Evolutionary conservation across 2,329 filamentous ascomycete genomes (phyloP).

Genomic region (Epichloe brachyelytri): DNA sequence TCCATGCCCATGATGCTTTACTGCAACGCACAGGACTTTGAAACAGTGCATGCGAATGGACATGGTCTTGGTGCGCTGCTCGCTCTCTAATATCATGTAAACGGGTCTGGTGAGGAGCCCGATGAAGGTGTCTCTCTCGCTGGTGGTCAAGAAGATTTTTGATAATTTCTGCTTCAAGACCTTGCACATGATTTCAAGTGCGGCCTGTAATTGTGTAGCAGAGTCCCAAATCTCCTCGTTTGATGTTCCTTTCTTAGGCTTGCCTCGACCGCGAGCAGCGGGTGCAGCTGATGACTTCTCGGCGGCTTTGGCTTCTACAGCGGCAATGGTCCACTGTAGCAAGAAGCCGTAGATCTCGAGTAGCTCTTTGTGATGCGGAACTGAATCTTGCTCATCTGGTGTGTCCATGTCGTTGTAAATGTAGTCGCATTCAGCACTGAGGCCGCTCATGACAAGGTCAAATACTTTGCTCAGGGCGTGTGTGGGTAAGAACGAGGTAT

Average conservation of each 20-base stretch:
- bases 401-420: constrained; percentile 77
- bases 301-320: constrained; percentile 85
- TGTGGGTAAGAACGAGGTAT: constrained; percentile 63
- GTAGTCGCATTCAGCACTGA: constrained; percentile 74
- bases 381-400: constrained; percentile 72
- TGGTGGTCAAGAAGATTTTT: constrained; percentile 90
- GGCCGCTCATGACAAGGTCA: constrained; percentile 74
- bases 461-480: constrained; percentile 85
- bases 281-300: constrained; percentile 67
- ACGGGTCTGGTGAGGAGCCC: constrained; percentile 83
- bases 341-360: constrained; percentile 92
- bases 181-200: constrained; percentile 90
- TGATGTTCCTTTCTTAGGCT: constrained; percentile 63
- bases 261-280: constrained; percentile 58
- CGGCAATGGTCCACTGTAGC: constrained; percentile 86
- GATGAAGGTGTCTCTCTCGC: constrained; percentile 90
- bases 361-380: constrained; percentile 78
- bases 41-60: constrained; percentile 92
- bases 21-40: constrained; percentile 88
- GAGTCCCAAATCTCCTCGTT: constrained; percentile 84
- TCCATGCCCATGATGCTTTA: constrained; percentile 95
- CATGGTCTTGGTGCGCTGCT: constrained; percentile 79
- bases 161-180: constrained; percentile 84
- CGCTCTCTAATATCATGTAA: constrained; percentile 88
- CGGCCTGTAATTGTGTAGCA: constrained; percentile 70